Evolutionary conservation across 257 asterid genomes (phyloP).

Genomic region (Solanum phureja): DNA sequence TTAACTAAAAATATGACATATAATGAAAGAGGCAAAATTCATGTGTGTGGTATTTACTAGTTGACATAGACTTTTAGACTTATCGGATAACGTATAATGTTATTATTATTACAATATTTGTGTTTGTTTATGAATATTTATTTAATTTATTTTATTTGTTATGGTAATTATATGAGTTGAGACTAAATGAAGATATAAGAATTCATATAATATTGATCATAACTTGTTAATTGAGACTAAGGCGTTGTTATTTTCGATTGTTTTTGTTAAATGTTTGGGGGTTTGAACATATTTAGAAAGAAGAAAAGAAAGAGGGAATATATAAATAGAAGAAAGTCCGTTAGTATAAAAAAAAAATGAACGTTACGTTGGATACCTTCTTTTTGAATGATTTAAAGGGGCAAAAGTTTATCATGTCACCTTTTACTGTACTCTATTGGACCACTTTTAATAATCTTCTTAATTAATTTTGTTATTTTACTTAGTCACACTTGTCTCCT

Average conservation of each 20-base stretch:
- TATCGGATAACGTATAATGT: not conserved
- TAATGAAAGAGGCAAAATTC: not conserved
- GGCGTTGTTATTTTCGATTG: not conserved
- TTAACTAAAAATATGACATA: not conserved
- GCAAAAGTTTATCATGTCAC: not conserved
- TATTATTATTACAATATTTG: not conserved
- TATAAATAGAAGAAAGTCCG: not conserved
- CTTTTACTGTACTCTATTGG: constrained; percentile 12
- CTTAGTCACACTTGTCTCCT: not conserved
- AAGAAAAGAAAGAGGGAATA: constrained; percentile 2
- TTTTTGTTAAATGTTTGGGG: constrained; percentile 11
- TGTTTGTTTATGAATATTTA: not conserved
- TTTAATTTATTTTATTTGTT: not conserved
- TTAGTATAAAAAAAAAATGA: not conserved
- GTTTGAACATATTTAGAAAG: constrained; percentile 1
- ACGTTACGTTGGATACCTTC: constrained; percentile 37
- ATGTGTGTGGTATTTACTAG: not conserved
- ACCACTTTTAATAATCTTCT: not conserved
- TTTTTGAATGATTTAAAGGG: constrained; percentile 18
- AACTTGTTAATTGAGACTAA: not conserved
- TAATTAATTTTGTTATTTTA: not conserved
- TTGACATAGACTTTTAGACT: not conserved
- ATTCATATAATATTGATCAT: not conserved
- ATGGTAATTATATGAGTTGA: not conserved
- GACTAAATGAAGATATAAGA: not conserved